Evolutionary conservation across 305 asterid species (phyloP).

Genomic region (Fraxinus xanthoxyloides): DNA sequence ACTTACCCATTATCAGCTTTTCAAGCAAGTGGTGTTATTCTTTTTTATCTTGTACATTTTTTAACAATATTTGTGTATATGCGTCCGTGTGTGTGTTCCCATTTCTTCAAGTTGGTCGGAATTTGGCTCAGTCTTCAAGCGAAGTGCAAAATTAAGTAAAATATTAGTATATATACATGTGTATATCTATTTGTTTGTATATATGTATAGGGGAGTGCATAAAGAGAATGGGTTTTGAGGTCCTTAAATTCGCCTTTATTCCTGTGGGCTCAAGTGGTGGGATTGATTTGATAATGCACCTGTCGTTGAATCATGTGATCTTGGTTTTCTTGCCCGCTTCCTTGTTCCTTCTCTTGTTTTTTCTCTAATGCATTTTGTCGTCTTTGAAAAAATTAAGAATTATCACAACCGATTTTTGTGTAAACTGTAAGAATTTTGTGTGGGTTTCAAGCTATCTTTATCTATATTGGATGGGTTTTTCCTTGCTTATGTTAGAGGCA

Average conservation of each 20-base stretch:
- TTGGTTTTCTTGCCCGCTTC: constrained; percentile 42
- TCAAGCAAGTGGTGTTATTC: constrained; percentile 6
- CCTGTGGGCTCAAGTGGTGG: constrained; percentile 57
- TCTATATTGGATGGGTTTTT: neutral
- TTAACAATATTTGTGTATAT: neutral
- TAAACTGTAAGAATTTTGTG: neutral
- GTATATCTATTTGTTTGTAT: neutral
- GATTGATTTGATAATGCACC: constrained; percentile 51
- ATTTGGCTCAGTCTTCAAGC: constrained; percentile 23
- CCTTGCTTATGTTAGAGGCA: constrained; percentile 25
- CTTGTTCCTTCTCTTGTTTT: constrained; percentile 17
- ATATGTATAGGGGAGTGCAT: neutral
- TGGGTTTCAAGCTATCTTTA: constrained; percentile 15
- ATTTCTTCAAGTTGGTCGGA: constrained; percentile 34
- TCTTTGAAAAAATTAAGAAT: neutral
- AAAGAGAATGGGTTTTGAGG: constrained; percentile 27
- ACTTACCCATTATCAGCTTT: constrained; percentile 8
- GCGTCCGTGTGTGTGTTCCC: neutral
- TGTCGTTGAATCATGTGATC: constrained; percentile 53
- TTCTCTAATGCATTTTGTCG: neutral
- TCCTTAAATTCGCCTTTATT: constrained; percentile 52
- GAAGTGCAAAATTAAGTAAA: constrained; percentile 11
- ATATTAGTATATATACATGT: neutral
- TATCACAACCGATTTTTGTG: neutral
- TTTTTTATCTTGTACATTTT: neutral